Base-by-base conservation (phyloP, 176 grass and related monocot species). In the Oryza longistaminata region DNA sequence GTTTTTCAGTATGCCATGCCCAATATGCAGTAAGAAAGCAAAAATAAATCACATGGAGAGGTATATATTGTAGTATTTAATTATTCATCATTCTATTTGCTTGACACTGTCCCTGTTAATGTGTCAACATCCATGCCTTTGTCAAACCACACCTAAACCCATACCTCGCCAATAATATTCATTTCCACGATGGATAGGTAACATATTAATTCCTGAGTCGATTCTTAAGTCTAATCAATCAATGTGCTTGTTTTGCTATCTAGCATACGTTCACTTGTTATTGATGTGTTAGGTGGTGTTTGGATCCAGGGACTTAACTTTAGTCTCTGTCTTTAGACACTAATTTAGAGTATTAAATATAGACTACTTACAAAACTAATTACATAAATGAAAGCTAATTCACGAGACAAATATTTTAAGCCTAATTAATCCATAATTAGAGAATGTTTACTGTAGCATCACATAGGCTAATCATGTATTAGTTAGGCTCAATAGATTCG, bases 71-170 rank as follows among this genome's bases (percentile, higher is more conserved):
- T 72, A 46, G 3, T 17, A 1, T 31, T 64, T 61, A 15, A 22
- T 58, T 84, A 26, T 76, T 34, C 33, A 35, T 72, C 21, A 84
- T 76, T 75, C 68, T 66, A 71, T 92, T 85, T 73, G 65, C 79
- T 80, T 35, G 66, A 37, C 40, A 62, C 2, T 62, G 42, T 79
- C 53, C 83, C 77, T 85, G 88, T 91, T 88, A 85, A 71, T 66
- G 75, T 70, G 92, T 94, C 92, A 79, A 83, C 92, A 91, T 94
- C 92, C 65, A 77, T 90, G 86, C 65, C 66, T 90, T 26, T 88
- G 75, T 88, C 88, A 83, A 85, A 82, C 48, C 53, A 67, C 68
- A 91, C 92, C 81, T 91, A 91, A 91, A 87, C 71, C 81, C 34
- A 80, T 72, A 61, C 70, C n/a, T 16, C 33, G 79, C 68, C 69